Evolutionary conservation across 352 stramenopile genomes (phyloP), one percentile per base, ranked within the genome.

Genomic region (Globisporangium recalcitrans): DNA sequence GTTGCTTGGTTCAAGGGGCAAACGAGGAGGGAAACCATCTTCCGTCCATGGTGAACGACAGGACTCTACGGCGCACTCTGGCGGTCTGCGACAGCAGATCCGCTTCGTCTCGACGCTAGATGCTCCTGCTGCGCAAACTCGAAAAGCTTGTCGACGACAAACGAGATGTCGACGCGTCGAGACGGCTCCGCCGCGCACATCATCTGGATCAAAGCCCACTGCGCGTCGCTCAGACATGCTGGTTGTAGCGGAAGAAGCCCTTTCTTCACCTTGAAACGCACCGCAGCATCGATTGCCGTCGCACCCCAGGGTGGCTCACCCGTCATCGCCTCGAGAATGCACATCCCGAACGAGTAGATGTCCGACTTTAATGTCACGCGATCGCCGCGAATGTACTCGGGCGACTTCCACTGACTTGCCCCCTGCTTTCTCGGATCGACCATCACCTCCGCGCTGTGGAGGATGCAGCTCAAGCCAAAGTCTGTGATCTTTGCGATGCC

Each of bases 261-360:
- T 10, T 36, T 36, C 5, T 36, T 24, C 22, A 52, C 47, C 11
- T 10, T 11, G 19, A 4, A 11, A 4, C 22, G 47, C 4, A 52
- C 47, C 3, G 10, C 24, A 9, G 0, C 48, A 19, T 38, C 47
- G 1, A 4, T 3, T 9, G 4, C 4, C 11, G n/a, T n/a, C n/a
- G 1, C 1, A 63, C 48, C 71, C 67, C 53, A 69, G 42, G 29
- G 59, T 38, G 13, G 63, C 60, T 69, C 71, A 71, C 38, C n/a
- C 38, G 40, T 13, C 52, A 51, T 54, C 32, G 48, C 48, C 8
- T 52, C 22, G 4, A 52, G 3, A 11, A 52, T 52, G 16, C 47
- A 52, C 47, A 52, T 52, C 11, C 10, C 48, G 5, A 54, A 22
- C 24, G 26, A 14, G 14, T 54, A 54, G 16, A 54, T 54, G 26